Base-by-base conservation (phyloP, 169 alveolate genomes). In the Besnoitia besnoiti region DNA sequence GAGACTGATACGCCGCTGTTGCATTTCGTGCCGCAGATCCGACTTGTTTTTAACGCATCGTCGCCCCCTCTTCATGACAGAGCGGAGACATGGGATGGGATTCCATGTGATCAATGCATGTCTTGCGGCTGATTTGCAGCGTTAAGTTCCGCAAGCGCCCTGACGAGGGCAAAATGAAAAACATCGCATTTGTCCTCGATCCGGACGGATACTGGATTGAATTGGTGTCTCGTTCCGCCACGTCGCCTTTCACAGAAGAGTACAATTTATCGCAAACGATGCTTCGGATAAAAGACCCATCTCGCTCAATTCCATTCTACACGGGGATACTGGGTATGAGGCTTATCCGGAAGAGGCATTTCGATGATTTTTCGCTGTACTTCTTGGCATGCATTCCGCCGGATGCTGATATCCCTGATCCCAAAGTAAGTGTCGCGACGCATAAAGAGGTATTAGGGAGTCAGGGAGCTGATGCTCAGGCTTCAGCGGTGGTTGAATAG, bases 201-300 rank as follows among this genome's bases (percentile, higher is more conserved):
- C 97, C 97, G 40, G 95, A 96, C 77, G 95, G 96, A 16, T 96
- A 96, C 85, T 94, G 97, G 97, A 90, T 96, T 21, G 97, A 94
- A 93, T 90, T 96, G 51, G 96, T 85, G 10, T 77, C 93, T 77
- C 84, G 96, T 37, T 39, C 50, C 5, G 88, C 85, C 40, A 39
- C 50, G 16, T 44, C 89, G 39, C 61, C 44, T 12, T 59, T 91
- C 39, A 67, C 93, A 49, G 96, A 91, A 77, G 79, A 96, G 30
- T 95, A 89, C 59, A 96, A 95, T 73, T 90, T 96, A 33, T 94
- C 96, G n/a, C 96, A 96, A 90, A 94, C 97, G 37, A 96, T 96
- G 97, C 76, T 96, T 75, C 93, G 97, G 30, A 92, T 96, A 59
- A 96, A 96, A 89, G 94, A 96, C 55, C 96, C 97, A 30, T 84